Evolutionary conservation across 495 filamentous ascomycete species (phyloP).

Genomic region (Sphaerosporella brunnea): DNA sequence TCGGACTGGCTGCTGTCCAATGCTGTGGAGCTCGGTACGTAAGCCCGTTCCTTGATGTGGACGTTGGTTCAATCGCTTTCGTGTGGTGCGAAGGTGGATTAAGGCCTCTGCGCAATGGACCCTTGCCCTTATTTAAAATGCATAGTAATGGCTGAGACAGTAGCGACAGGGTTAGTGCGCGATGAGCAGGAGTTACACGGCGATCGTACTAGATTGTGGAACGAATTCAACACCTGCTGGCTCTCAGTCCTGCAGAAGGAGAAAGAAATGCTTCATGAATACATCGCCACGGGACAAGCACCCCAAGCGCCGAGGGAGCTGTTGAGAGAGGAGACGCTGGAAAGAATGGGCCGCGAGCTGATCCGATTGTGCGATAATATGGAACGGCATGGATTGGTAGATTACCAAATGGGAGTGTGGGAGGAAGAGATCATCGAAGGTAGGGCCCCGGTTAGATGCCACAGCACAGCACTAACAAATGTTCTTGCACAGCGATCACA

Average conservation of each 20-base stretch:
- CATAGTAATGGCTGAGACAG: constrained; percentile 26
- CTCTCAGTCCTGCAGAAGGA: constrained; percentile 72
- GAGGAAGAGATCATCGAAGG: constrained; percentile 79
- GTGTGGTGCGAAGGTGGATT: too few relatives aligned
- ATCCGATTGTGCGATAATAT: constrained; percentile 68
- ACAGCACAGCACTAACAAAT: background rate
- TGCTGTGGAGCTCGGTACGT: constrained; percentile 68
- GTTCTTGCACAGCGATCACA: constrained; percentile 19
- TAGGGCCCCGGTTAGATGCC: constrained; percentile 27
- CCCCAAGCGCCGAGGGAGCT: constrained; percentile 45
- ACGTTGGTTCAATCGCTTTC: too few relatives aligned
- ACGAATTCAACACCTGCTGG: constrained; percentile 91
- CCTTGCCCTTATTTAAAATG: too few relatives aligned
- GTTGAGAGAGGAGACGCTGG: constrained; percentile 48
- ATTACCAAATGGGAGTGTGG: constrained; percentile 93
- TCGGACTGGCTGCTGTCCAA: constrained; percentile 74
- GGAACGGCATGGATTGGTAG: constrained; percentile 77
- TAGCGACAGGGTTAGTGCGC: constrained; percentile 42
- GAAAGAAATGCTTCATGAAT: constrained; percentile 49
- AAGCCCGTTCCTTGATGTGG: too few relatives aligned
- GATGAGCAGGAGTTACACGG: constrained; percentile 57
- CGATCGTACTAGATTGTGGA: constrained; percentile 69
- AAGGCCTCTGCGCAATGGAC: too few relatives aligned
- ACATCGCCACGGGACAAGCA: constrained; percentile 41
- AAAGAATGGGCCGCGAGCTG: constrained; percentile 64